These are phyloP conservation scores for Monoraphidium neglectum DNA, from an alignment of 139 green algal species.

Conservation along the genomic window DNA sequence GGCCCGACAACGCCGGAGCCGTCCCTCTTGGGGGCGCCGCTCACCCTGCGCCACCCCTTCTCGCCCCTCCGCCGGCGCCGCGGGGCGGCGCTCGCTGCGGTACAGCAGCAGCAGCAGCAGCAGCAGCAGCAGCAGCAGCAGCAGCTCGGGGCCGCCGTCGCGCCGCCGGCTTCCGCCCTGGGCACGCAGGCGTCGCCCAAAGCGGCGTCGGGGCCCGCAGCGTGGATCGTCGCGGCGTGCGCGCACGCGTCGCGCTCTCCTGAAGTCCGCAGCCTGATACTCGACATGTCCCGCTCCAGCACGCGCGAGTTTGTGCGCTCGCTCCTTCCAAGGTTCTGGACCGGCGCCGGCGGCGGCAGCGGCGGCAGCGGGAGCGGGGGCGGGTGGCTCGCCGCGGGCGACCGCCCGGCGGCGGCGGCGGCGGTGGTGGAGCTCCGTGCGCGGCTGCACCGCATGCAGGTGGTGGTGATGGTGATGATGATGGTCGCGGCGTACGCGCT, in stretches of 20 bases:
- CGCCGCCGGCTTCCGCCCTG: not conserved
- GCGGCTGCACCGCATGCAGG: too few relatives aligned
- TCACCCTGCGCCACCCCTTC: not conserved
- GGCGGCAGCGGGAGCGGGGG: not conserved
- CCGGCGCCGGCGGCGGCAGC: not conserved
- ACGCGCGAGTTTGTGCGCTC: slow-evolving; percentile 33
- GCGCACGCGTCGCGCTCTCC: slow-evolving; percentile 24
- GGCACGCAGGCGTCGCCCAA: not conserved
- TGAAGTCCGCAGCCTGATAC: slow-evolving; percentile 30
- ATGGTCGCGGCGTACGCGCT: too few relatives aligned
- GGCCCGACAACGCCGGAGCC: slow-evolving; percentile 28
- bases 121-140: not conserved
- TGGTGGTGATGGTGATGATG: too few relatives aligned
- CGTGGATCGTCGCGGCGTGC: slow-evolving; percentile 16
- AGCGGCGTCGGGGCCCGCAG: slow-evolving; percentile 3
- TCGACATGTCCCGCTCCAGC: slow-evolving; percentile 28
- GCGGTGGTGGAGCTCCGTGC: too few relatives aligned
- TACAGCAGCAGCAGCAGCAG: not conserved
- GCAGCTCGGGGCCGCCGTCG: not conserved
- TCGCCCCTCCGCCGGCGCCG: not conserved
- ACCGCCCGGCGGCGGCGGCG: too few relatives aligned
- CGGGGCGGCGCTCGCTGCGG: not conserved
- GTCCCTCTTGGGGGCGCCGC: not conserved
- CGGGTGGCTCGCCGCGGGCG: too few relatives aligned
- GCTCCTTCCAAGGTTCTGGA: slow-evolving; percentile 18